A percentile compares a stretch with the other conserved stretches of the same genome.
Evolutionary conservation across 2,329 filamentous ascomycete species (phyloP).

Genomic region (Corynespora cassiicola): DNA sequence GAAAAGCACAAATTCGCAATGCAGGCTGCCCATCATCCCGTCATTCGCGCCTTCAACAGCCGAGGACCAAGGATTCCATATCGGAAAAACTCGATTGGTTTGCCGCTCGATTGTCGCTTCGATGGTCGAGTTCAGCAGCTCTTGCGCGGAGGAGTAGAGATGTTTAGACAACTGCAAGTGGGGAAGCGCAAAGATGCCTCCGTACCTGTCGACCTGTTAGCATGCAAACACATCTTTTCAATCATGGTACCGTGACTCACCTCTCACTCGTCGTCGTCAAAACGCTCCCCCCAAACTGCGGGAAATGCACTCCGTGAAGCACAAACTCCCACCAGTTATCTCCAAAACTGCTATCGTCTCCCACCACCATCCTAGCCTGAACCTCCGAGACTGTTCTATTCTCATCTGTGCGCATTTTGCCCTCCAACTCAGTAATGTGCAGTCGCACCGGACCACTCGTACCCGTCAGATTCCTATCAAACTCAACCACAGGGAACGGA

Average conservation of each 20-base stretch:
- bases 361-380: constrained; percentile 72
- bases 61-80: constrained; percentile 76
- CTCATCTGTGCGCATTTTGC: constrained; percentile 34
- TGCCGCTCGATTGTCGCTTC: constrained; percentile 71
- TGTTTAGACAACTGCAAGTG: constrained; percentile 73
- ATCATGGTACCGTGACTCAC: constrained; percentile 46
- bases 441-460: constrained; percentile 69
- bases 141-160: constrained; percentile 54
- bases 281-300: constrained; percentile 77
- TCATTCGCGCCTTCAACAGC: constrained; percentile 63
- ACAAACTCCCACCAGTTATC: constrained; percentile 81
- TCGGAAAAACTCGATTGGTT: constrained; percentile 61
- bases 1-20: constrained; percentile 90
- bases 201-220: constrained; percentile 55
- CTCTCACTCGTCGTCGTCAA: constrained; percentile 92
- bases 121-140: constrained; percentile 76
- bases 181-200: constrained; percentile 88
- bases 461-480: constrained; percentile 83
- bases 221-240: not conserved
- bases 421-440: constrained; percentile 65
- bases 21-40: constrained; percentile 69
- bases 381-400: constrained; percentile 68
- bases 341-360: constrained; percentile 69
- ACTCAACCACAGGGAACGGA: constrained; percentile 71
- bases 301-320: constrained; percentile 86